Evolutionary conservation across 2,329 filamentous ascomycete genomes (phyloP), one percentile per base, ranked within the genome.

Genomic region (Apiospora aurea): DNA sequence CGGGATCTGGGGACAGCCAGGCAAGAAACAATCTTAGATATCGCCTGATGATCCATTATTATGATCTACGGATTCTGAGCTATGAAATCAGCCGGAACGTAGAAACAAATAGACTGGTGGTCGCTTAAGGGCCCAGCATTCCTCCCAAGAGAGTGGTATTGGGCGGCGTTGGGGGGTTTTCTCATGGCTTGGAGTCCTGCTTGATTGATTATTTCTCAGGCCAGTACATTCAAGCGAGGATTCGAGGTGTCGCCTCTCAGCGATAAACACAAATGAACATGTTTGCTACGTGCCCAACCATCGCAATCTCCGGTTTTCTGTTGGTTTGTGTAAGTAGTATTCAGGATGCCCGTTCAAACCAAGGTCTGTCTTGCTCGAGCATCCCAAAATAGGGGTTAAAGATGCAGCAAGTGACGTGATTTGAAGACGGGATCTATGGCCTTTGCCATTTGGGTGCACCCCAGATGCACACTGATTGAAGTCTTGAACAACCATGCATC

Each of bases 1-100:
- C 76, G 10, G 77, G 79, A 66, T 47, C n/a, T 29, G 66, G 41
- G 14, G 41, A n/a, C 14, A 68, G 34, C 41, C 41, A 51, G 34
- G 46, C 68, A 51, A 38, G 49, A 18, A 18, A 24, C 24, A 41
- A 13, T 57, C 79, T 78, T 47, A 61, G 70, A 29, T 71, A 57
- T 46, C 84, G 92, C 72, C 75, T 96, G 72, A 87, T 96, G 79
- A 81, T 95, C 80, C 90, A 93, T 79, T 95, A 92, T 79, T 87
- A 87, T 72, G 90, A 94, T 80, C 90, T 93, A 76, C 88, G 88
- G 1, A 87, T 95, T 41, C 78, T 94, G 75, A 91, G 88, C 72
- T 95, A 94, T 82, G 91, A 94, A 79, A 80, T 94, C 70, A 84
- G 81, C 64, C 83, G 87, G 38, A 81, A 84, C 64, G 79, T 80